Evolutionary conservation across 352 stramenopile species (phyloP).

Genomic region (Elongisporangium anandrum): DNA sequence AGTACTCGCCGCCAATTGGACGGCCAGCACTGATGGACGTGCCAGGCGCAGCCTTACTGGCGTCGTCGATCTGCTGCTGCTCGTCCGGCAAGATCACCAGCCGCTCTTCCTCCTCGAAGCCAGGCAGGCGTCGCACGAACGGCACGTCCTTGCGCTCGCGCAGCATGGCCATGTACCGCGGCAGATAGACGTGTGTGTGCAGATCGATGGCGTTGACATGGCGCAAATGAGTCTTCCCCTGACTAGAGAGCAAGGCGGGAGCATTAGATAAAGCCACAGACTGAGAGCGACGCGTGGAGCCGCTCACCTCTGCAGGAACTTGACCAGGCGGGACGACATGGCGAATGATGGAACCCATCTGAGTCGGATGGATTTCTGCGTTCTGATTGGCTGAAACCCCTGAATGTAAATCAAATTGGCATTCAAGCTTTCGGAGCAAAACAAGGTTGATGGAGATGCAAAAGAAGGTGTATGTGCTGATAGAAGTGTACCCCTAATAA

Average conservation of each 20-base stretch:
- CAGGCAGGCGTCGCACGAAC: conserved; percentile 25
- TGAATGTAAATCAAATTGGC: not conserved
- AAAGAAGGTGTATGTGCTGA: too few relatives aligned
- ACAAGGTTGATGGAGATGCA: too few relatives aligned
- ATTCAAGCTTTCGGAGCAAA: not conserved
- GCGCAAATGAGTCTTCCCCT: conserved; percentile 29
- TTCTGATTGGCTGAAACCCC: not conserved
- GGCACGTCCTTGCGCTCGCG: conserved; percentile 37
- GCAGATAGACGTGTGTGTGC: conserved; percentile 65
- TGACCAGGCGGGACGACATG: not conserved
- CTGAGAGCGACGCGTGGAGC: not conserved
- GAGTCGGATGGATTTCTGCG: not conserved
- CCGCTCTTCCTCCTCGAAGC: conserved; percentile 25
- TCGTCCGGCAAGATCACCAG: conserved; percentile 59
- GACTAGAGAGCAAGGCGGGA: conserved; percentile 1
- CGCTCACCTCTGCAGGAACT: not conserved
- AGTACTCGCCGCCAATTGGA: conserved; percentile 62
- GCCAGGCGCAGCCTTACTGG: conserved; percentile 2
- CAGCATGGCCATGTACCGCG: conserved; percentile 60
- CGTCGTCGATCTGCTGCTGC: conserved; percentile 29
- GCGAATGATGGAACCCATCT: not conserved
- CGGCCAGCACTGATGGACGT: conserved; percentile 34
- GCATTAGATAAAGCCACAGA: not conserved
- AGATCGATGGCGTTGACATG: conserved; percentile 44
- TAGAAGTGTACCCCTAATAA: too few relatives aligned